phyloP scores from a whole-genome alignment of 2,329 filamentous ascomycete genomes.

The Leptographium radiaticola region DNA sequence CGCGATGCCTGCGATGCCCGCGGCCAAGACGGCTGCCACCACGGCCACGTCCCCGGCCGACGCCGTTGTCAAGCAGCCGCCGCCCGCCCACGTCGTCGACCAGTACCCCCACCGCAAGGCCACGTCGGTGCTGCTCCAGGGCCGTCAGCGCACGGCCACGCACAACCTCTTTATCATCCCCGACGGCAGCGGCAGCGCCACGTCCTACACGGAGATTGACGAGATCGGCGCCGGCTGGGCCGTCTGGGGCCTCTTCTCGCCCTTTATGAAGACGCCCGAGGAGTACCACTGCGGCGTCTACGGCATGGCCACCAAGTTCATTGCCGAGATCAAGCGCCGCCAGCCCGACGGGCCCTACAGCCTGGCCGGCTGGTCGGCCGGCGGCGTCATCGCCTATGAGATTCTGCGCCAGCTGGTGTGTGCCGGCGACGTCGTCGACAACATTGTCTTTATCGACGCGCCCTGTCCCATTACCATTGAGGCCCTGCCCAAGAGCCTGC shows the following conservation, averaged over 20 bases:
- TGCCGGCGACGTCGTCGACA: constrained; percentile 42
- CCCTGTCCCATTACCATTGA: constrained; percentile 56
- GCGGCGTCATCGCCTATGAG: constrained; percentile 59
- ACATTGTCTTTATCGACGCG: constrained; percentile 52
- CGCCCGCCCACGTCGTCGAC: constrained; percentile 24
- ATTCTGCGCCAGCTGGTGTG: constrained; percentile 47
- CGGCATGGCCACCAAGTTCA: constrained; percentile 50
- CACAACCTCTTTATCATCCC: constrained; percentile 40
- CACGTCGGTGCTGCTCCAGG: constrained; percentile 33
- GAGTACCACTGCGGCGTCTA: constrained; percentile 54
- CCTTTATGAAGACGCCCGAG: constrained; percentile 56
- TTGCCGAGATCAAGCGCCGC: constrained; percentile 56
- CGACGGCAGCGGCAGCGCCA: constrained; percentile 46
- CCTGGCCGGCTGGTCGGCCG: constrained; percentile 64
- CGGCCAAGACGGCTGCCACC: constrained; percentile 14
- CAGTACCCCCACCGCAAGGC: constrained; percentile 37
- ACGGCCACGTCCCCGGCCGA: constrained; percentile 8
- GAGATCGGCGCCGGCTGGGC: constrained; percentile 32
- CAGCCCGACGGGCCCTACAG: constrained; percentile 57
- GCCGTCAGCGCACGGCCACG: constrained; percentile 32
- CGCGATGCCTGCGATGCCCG: background rate
- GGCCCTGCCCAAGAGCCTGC: constrained; percentile 48
- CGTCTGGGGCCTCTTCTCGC: constrained; percentile 51
- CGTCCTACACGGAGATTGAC: constrained; percentile 51
- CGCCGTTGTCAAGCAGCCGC: constrained; percentile 31